Base-by-base conservation (phyloP, 2,329 filamentous ascomycete species). In the Phoma herbarum region DNA sequence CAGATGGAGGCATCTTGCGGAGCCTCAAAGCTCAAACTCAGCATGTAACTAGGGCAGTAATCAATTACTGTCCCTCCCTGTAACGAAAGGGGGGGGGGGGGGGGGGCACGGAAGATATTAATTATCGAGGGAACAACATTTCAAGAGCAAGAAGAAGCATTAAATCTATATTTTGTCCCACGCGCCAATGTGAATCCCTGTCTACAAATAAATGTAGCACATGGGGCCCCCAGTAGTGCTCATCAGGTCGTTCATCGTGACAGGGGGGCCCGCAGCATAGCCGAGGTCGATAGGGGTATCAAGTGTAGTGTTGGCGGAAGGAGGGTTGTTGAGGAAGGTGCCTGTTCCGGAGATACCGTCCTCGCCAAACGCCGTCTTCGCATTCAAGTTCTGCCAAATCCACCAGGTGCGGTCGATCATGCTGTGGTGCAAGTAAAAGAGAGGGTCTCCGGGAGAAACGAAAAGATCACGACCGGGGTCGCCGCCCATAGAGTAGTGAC, bases 361-460 rank as follows among this genome's bases (percentile, higher is more conserved):
- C 2, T 57, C 62, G 18, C 67, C 60, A 1, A 58, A 25, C 81
- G 72, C 31, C 4, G 72, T 73, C 57, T 71, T 66, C 39, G 71
- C 64, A 53, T 83, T 76, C 20, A 79, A 65, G 52, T 80, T 80
- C 42, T 72, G 67, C 69, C 69, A 71, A 20, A 66, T 68, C 64
- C 78, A 81, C 76, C 77, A 84, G 0, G 75, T 68, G 11, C 78
- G 75, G 64, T 83, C 82, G 26, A 84, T 78, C 52, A 57, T 59
- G 1, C 56, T 76, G 58, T 84, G 81, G 63, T 83, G 81, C 20
- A 81, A 72, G 66, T 76, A 84, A 69, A 84, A 84, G 18, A 73
- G n/a, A 2, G 73, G 73, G 44, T 76, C 73, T 12, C 67, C 67
- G 8, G 71, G 71, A 2, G 68, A 72, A 16, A 56, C 52, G 43